Percentiles rank a stretch among this genome's conserved stretches.
These are phyloP conservation scores for Cladosporium sp. DNA, from an alignment of 2,329 filamentous ascomycete species.

Conservation along the genomic window DNA sequence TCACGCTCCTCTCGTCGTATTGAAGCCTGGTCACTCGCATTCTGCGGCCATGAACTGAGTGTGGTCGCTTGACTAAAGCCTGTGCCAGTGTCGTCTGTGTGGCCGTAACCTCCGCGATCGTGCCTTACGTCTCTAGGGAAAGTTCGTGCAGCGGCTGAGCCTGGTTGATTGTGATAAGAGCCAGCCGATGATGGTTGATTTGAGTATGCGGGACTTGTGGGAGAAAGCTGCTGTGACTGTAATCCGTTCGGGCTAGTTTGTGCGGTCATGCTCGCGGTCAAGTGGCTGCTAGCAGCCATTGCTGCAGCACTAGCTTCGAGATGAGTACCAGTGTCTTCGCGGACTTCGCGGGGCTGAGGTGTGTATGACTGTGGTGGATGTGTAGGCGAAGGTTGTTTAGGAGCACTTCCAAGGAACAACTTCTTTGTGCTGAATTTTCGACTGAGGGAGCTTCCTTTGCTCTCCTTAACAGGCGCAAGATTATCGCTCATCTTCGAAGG, in stretches of 20 bases:
- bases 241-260: slow-evolving; percentile 42
- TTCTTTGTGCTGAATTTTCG: slow-evolving; percentile 56
- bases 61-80: slow-evolving; percentile 30
- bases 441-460: slow-evolving; percentile 49
- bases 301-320: slow-evolving; percentile 54
- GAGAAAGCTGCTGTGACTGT: slow-evolving; percentile 44
- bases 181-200: slow-evolving; percentile 33
- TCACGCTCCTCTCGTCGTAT: slow-evolving; percentile 27
- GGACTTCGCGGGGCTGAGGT: slow-evolving; percentile 34
- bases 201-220: slow-evolving; percentile 52
- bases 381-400: slow-evolving; percentile 54
- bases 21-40: slow-evolving; percentile 20
- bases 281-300: slow-evolving; percentile 51
- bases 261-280: slow-evolving; percentile 51
- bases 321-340: slow-evolving; percentile 34
- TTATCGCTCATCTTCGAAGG: slow-evolving; percentile 29
- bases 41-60: slow-evolving; percentile 20
- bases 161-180: slow-evolving; percentile 29
- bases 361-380: slow-evolving; percentile 39
- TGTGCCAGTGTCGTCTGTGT: slow-evolving; percentile 30
- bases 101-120: slow-evolving; percentile 18
- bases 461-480: slow-evolving; percentile 31
- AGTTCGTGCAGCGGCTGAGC: slow-evolving; percentile 30
- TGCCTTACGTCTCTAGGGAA: slow-evolving; percentile 28
- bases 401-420: slow-evolving; percentile 50